phyloP scores from a whole-genome alignment of 2,329 filamentous ascomycete species.

The Epichloe amarillans region DNA sequence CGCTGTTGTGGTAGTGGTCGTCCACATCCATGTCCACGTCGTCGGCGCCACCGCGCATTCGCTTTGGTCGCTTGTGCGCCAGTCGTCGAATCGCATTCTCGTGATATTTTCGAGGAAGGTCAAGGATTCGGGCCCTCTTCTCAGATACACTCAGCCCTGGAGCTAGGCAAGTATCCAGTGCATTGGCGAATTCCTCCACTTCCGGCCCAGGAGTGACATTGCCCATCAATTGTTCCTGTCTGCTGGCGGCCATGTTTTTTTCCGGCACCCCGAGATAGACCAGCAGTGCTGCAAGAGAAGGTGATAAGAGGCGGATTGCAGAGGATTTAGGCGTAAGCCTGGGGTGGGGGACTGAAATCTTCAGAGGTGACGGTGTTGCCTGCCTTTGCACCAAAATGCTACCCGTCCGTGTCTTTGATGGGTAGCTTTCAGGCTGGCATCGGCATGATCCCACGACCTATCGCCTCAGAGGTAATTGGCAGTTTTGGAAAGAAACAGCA shows the following conservation, averaged over 20 bases:
- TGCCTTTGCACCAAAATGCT: not conserved
- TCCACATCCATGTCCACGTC: constrained; percentile 45
- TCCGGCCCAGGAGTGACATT: constrained; percentile 58
- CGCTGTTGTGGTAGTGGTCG: constrained; percentile 16
- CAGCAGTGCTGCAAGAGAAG: not conserved
- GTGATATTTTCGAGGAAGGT: constrained; percentile 46
- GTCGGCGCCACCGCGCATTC: constrained; percentile 22
- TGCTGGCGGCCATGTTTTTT: constrained; percentile 2
- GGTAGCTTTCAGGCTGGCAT: constrained; percentile 5
- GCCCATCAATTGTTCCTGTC: constrained; percentile 6
- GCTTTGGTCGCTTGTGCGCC: constrained; percentile 17
- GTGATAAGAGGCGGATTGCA: not conserved
- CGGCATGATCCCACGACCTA: constrained; percentile 1
- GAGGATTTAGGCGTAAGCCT: not conserved
- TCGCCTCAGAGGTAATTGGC: not conserved
- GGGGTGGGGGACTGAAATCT: not conserved
- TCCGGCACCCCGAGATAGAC: not conserved
- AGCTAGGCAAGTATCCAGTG: constrained; percentile 61
- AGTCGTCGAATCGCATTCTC: constrained; percentile 31
- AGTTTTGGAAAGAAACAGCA: not conserved
- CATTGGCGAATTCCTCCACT: constrained; percentile 75
- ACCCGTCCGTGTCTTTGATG: not conserved
- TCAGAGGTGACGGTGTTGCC: not conserved
- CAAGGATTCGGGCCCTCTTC: constrained; percentile 51
- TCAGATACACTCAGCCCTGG: constrained; percentile 34